Evolutionary conservation across 352 stramenopile genomes (phyloP).

Genomic region (Sclerospora graminicola): DNA sequence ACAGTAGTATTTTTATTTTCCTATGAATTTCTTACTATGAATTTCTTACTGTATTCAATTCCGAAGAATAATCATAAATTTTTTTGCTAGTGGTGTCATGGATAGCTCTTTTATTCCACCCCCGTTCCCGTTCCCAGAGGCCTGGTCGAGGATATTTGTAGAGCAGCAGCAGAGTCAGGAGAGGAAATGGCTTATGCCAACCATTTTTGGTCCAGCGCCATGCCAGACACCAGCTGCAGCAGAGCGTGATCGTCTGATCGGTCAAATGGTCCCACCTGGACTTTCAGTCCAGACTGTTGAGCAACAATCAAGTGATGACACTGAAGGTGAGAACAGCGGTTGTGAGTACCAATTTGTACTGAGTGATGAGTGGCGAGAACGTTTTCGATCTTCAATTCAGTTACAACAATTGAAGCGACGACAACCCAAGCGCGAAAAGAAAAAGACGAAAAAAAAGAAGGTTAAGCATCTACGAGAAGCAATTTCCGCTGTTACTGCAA

Average conservation of each 20-base stretch:
- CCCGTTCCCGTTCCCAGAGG: constrained; percentile 70
- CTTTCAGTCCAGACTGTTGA: neutral
- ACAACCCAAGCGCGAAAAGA: constrained; percentile 1
- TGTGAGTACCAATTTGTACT: constrained; percentile 69
- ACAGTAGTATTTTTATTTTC: too few relatives aligned
- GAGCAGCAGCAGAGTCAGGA: constrained; percentile 20
- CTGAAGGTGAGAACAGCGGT: constrained; percentile 26
- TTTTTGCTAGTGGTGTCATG: constrained; percentile 8
- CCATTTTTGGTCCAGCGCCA: constrained; percentile 2
- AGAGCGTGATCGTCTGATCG: neutral
- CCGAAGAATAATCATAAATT: too few relatives aligned
- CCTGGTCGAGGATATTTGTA: constrained; percentile 38
- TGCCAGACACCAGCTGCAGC: neutral
- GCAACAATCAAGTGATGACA: neutral
- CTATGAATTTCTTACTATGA: too few relatives aligned
- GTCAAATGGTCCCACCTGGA: neutral
- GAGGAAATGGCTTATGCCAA: constrained; percentile 40
- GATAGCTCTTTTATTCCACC: constrained; percentile 43
- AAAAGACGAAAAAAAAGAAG: constrained; percentile 4
- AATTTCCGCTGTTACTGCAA: neutral
- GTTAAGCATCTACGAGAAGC: constrained; percentile 8
- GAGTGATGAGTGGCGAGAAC: constrained; percentile 57
- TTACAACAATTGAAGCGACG: constrained; percentile 4
- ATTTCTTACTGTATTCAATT: too few relatives aligned
- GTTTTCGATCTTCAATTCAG: constrained; percentile 23